Percentiles rank a stretch among this genome's conserved stretches.
These are phyloP conservation scores for Buxus sempervirens DNA, from an alignment of 164 flowering plant genomes.

Conservation along the genomic window DNA sequence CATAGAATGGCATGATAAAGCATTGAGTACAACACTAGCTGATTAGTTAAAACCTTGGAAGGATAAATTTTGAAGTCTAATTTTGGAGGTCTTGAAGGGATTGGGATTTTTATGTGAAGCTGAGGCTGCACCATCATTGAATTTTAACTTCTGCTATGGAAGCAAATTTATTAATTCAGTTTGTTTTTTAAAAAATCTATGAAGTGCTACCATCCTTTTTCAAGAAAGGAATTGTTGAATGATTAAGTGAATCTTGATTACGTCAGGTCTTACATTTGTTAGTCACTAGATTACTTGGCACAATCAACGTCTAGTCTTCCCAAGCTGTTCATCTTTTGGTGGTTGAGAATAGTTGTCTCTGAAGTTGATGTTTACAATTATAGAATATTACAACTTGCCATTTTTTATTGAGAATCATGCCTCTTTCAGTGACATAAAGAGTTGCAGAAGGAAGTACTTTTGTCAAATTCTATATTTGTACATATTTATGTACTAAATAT, in stretches of 20 bases:
- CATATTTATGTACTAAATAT: not conserved
- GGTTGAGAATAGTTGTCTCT: too few species aligned
- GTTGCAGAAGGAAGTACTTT: too few species aligned
- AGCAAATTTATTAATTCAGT: not conserved
- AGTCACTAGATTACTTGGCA: not conserved
- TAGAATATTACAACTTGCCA: too few species aligned
- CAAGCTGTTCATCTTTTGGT: too few species aligned
- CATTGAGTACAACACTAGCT: too few species aligned
- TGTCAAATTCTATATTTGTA: not conserved
- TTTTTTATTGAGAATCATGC: too few species aligned
- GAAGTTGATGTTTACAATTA: too few species aligned
- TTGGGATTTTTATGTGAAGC: not conserved
- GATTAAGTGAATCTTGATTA: not conserved
- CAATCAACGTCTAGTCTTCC: too few species aligned
- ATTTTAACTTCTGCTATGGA: not conserved
- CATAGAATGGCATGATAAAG: too few species aligned
- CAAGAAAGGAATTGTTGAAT: not conserved
- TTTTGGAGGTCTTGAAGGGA: not conserved
- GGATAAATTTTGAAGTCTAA: not conserved
- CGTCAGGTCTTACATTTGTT: not conserved
- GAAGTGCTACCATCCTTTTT: not conserved
- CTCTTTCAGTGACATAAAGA: too few species aligned
- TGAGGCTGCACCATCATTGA: not conserved
- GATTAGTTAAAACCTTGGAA: too few species aligned
- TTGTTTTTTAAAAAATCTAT: not conserved